Conservation (phyloP, 116 monocot species). For the Cymodocea nodosa region DNA sequence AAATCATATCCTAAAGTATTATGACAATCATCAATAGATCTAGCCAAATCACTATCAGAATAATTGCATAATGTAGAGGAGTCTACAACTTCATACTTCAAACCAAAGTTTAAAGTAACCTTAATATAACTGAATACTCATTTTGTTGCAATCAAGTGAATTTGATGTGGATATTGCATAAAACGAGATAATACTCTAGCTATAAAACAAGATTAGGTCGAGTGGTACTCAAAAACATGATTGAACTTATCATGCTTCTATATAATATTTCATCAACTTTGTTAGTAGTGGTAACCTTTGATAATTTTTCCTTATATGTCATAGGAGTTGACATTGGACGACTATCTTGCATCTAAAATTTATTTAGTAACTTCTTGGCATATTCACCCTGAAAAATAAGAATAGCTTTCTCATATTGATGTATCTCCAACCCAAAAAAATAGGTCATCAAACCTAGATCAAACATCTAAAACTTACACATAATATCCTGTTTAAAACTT, state of each 20-base stretch:
- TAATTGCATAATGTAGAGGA: not conserved
- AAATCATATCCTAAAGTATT: not conserved
- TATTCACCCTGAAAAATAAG: not conserved
- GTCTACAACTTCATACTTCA: not conserved
- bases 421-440: not conserved
- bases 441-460: not conserved
- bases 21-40: slow-evolving; percentile 1
- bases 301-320: not conserved
- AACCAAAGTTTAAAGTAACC: not conserved
- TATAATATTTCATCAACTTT: no score
- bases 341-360: not conserved
- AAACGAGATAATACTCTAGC: no score
- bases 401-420: not conserved
- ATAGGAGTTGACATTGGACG: not conserved
- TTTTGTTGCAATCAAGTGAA: not conserved
- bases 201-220: no score
- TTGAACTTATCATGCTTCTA: no score
- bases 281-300: no score
- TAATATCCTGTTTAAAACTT: not conserved
- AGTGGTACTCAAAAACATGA: no score
- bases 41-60: slow-evolving; percentile 11
- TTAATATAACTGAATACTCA: not conserved
- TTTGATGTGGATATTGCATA: no score
- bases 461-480: not conserved
- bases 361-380: not conserved